Evolutionary conservation across 352 stramenopile genomes (phyloP).

Genomic region (Pilasporangium apinafurcum): DNA sequence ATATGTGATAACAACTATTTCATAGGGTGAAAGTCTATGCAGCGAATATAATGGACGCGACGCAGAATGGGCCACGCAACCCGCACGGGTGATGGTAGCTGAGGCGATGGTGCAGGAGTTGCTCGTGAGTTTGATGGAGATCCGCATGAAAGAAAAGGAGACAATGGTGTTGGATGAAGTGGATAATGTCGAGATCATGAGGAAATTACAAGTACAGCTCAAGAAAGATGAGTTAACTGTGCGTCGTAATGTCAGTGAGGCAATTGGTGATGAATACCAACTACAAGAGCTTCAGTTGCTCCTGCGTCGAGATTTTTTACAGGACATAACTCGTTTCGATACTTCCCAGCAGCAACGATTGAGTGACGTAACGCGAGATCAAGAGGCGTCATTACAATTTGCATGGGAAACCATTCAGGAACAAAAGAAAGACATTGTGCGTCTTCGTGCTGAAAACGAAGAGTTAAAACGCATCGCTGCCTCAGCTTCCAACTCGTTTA

Average conservation of each 20-base stretch:
- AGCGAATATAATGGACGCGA: neutral
- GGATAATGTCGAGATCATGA: constrained; percentile 50
- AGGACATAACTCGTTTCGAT: constrained; percentile 31
- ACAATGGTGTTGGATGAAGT: constrained; percentile 47
- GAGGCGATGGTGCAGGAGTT: constrained; percentile 67
- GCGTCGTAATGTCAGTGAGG: constrained; percentile 31
- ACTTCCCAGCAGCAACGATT: constrained; percentile 6
- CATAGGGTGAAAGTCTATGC: too few relatives aligned
- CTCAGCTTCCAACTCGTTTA: too few relatives aligned
- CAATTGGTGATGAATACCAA: constrained; percentile 42
- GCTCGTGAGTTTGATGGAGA: constrained; percentile 42
- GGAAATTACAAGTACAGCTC: constrained; percentile 31
- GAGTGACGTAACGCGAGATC: constrained; percentile 19
- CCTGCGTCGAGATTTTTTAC: constrained; percentile 41
- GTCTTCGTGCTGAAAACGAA: constrained; percentile 47
- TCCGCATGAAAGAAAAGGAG: constrained; percentile 53
- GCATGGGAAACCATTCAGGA: constrained; percentile 71
- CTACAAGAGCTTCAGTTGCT: constrained; percentile 45
- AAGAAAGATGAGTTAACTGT: constrained; percentile 36
- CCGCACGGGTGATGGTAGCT: constrained; percentile 37
- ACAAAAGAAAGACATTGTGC: constrained; percentile 63
- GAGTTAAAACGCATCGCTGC: constrained; percentile 14
- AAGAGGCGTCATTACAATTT: constrained; percentile 66
- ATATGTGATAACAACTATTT: too few relatives aligned
- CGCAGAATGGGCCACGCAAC: constrained; percentile 14